A percentile compares a stretch with the other conserved stretches of the same genome.
These are phyloP conservation scores for Malus asiatica DNA, from an alignment of 306 rosid species.

Conservation along the genomic window DNA sequence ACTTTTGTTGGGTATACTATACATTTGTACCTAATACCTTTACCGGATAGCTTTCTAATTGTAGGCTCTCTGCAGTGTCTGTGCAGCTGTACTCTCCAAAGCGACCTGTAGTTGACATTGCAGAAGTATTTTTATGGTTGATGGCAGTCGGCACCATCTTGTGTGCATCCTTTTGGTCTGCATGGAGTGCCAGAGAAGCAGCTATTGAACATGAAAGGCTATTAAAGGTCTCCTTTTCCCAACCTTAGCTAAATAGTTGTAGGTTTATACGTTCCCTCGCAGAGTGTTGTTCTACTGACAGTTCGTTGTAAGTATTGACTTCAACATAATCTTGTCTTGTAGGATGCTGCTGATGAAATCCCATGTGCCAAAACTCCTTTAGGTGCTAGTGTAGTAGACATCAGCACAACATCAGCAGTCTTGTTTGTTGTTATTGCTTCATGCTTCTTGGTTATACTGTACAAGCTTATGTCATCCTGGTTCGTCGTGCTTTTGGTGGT, in stretches of 20 bases:
- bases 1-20: not conserved
- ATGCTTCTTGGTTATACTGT: constrained; percentile 69
- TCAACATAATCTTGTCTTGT: constrained; percentile 13
- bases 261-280: not conserved
- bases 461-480: constrained; percentile 79
- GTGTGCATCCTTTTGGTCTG: constrained; percentile 97
- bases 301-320: constrained; percentile 5
- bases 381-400: constrained; percentile 54
- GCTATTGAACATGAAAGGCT: constrained; percentile 61
- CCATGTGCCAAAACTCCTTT: constrained; percentile 24
- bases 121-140: constrained; percentile 93
- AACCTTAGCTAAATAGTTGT: not conserved
- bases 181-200: constrained; percentile 79
- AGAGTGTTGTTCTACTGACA: not conserved
- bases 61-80: constrained; percentile 50
- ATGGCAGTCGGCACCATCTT: constrained; percentile 88
- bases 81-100: constrained; percentile 90
- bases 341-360: constrained; percentile 68
- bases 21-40: not conserved
- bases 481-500: constrained; percentile 80
- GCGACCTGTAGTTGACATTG: constrained; percentile 77
- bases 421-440: constrained; percentile 82
- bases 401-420: constrained; percentile 64
- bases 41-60: not conserved
- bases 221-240: constrained; percentile 48